phyloP scores from a whole-genome alignment of 2,329 filamentous ascomycete species.

The Apiospora aurea region DNA sequence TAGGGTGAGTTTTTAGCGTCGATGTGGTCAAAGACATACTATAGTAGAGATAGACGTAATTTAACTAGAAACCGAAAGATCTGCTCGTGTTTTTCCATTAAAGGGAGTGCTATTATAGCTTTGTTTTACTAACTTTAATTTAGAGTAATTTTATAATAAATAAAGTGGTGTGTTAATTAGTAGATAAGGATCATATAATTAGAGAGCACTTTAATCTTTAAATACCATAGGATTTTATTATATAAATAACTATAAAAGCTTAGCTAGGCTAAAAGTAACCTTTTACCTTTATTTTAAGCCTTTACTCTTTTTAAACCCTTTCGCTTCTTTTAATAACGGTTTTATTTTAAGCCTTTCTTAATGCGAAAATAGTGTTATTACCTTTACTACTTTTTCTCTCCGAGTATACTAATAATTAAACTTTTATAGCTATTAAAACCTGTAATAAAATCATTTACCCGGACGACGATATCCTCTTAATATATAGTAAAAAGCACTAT shows the following conservation, averaged over 20 bases:
- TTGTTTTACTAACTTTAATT: neutral
- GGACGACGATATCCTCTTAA: neutral
- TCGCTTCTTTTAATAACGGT: neutral
- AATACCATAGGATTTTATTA: slow-evolving; percentile 1
- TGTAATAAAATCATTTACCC: neutral
- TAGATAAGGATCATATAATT: neutral
- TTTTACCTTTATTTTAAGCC: slow-evolving; percentile 9
- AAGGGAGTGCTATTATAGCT: neutral
- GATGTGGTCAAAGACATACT: slow-evolving; percentile 3
- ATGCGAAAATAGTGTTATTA: neutral
- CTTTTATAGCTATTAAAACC: neutral
- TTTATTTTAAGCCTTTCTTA: neutral
- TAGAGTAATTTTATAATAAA: neutral
- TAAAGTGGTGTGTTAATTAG: neutral
- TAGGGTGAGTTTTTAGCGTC: neutral
- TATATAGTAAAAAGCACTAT: neutral
- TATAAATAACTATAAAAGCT: neutral
- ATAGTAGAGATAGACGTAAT: slow-evolving; percentile 9
- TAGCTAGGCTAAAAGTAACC: slow-evolving; percentile 4
- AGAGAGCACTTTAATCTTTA: slow-evolving; percentile 12
- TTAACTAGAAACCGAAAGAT: neutral
- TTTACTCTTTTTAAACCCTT: slow-evolving; percentile 4
- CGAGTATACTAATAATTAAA: neutral
- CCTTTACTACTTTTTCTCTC: neutral
- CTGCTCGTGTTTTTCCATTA: slow-evolving; percentile 9